phyloP scores from a whole-genome alignment of 2,329 filamentous ascomycete species.

The Xylariales sp. region DNA sequence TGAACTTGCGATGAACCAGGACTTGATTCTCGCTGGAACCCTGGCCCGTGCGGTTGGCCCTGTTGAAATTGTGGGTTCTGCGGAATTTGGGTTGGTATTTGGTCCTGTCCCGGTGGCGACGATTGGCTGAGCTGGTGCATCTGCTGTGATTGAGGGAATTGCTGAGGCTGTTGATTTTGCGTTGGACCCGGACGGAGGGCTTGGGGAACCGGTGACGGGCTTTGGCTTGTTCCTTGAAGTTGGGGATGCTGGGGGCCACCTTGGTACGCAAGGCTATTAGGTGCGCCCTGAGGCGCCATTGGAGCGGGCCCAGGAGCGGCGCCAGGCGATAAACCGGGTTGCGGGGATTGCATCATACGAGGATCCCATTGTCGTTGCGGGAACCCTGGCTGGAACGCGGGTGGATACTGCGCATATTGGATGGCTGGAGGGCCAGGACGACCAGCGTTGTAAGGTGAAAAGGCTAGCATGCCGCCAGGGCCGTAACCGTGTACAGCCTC shows the following conservation, averaged over 20 bases:
- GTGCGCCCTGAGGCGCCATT: constrained; percentile 24
- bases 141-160: constrained; percentile 15
- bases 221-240: constrained; percentile 6
- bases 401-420: constrained; percentile 39
- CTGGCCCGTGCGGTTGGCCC: constrained; percentile 14
- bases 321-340: constrained; percentile 30
- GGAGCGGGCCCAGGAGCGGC: constrained; percentile 16
- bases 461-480: constrained; percentile 41
- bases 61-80: constrained; percentile 22
- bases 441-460: constrained; percentile 48
- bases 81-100: constrained; percentile 8
- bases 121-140: constrained; percentile 21
- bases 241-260: constrained; percentile 15
- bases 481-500: constrained; percentile 51
- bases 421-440: constrained; percentile 35
- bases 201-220: constrained; percentile 23
- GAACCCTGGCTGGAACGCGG: constrained; percentile 24
- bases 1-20: constrained; percentile 27
- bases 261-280: constrained; percentile 30
- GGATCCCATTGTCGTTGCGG: constrained; percentile 44
- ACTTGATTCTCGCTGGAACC: constrained; percentile 26
- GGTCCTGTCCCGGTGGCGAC: constrained; percentile 15
- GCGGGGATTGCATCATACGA: constrained; percentile 35
- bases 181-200: constrained; percentile 3
- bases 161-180: constrained; percentile 27